These are phyloP conservation scores for Neonectria sp. DNA, from an alignment of 2,329 filamentous ascomycete species.

Conservation along the genomic window DNA sequence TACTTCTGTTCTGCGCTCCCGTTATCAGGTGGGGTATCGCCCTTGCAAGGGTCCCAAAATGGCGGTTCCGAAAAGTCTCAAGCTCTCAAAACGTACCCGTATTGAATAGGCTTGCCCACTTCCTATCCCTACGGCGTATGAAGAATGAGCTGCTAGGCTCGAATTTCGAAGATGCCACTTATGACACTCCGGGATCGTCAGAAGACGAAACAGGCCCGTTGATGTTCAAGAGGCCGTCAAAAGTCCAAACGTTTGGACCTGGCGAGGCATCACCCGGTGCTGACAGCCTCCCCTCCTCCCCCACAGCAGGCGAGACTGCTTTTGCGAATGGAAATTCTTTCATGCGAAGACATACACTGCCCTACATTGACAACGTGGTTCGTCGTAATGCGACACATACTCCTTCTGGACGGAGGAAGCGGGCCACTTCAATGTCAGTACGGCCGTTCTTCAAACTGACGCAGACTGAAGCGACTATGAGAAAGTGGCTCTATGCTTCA, in stretches of 20 bases:
- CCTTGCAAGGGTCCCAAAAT: conserved; percentile 89
- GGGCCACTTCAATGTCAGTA: conserved; percentile 74
- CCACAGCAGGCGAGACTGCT: conserved; percentile 35
- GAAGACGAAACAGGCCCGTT: conserved; percentile 50
- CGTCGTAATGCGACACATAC: conserved; percentile 66
- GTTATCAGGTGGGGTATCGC: conserved; percentile 88
- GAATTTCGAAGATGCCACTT: conserved; percentile 50
- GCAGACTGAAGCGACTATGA: conserved; percentile 78
- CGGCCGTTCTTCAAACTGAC: conserved; percentile 87
- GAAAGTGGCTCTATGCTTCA: conserved; percentile 87
- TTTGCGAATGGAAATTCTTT: conserved; percentile 40
- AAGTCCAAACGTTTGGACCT: conserved; percentile 52
- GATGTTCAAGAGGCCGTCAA: conserved; percentile 37
- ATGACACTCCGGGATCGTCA: conserved; percentile 51
- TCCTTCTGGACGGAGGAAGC: conserved; percentile 76
- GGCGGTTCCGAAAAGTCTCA: conserved; percentile 81
- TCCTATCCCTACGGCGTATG: conserved; percentile 63
- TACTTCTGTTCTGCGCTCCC: conserved; percentile 81
- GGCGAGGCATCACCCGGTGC: conserved; percentile 23
- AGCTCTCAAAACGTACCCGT: conserved; percentile 53
- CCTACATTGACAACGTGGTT: conserved; percentile 56
- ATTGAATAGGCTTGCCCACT: conserved; percentile 58
- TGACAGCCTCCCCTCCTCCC: conserved; percentile 38
- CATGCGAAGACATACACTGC: conserved; percentile 67
- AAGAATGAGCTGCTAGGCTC: conserved; percentile 56